Evolutionary conservation across 2,329 filamentous ascomycete genomes (phyloP), one percentile per base, ranked within the genome.

Genomic region (Sporothrix curviconia): DNA sequence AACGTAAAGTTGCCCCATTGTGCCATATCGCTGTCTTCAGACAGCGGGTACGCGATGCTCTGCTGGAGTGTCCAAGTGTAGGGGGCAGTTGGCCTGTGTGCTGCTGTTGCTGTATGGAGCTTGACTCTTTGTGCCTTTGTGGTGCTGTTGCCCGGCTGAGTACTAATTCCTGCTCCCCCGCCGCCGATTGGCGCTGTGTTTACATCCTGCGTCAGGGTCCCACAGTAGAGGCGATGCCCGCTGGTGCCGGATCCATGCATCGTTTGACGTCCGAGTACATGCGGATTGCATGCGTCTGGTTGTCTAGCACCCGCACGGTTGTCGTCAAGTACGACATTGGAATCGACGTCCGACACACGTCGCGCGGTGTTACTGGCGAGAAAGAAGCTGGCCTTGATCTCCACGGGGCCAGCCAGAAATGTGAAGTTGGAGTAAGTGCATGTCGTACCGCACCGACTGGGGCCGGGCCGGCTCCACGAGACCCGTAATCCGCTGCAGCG

Each of bases 221-320:
- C 89, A 92, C 58, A 79, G 74, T 52, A 92, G 85, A 46, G 79
- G 62, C 78, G 86, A 17, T 79, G 81, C 47, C 80, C 74, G 61
- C 89, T 78, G 34, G 86, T 87, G 66, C 84, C 91, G 44, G 56
- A 89, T 85, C 88, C 89, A 94, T 64, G 89, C 83, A 2, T 83
- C 84, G 64, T 87, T n/a, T 86, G 52, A 87, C 64, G 66, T 87
- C 84, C 58, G 84, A 72, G 63, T 86, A 87, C 51, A 84, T 68
- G 64, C 82, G 79, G 28, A 87, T 72, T 60, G 81, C 19, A 40
- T 64, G 63, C 1, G 57, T 30, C 17, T 49, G 19, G 8, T 53
- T 74, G 52, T 84, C 80, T 58, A 74, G 75, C 4, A 87, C 87
- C 53, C 81, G 76, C 12, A 88, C 84, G 66, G 84, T 75, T 30